Evolutionary conservation across 1,139 yeast species (phyloP).

Genomic region (Nakaseomyces sp.): DNA sequence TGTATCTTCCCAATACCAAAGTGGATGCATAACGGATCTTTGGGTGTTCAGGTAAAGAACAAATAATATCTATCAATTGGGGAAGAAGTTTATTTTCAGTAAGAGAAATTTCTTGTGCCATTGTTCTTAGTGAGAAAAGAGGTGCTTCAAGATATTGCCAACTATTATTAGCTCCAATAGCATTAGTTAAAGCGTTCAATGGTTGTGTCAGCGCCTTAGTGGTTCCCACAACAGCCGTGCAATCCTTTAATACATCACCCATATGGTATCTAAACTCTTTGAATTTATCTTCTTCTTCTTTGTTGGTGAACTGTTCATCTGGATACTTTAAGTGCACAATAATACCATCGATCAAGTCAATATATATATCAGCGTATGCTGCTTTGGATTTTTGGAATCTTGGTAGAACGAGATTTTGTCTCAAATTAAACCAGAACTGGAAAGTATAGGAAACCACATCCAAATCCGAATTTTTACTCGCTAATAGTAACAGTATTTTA

Average conservation of each 20-base stretch:
- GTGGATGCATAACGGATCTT: conserved; percentile 89
- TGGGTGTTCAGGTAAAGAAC: conserved; percentile 76
- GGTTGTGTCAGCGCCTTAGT: conserved; percentile 48
- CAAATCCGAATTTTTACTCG: conserved; percentile 45
- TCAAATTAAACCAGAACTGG: conserved; percentile 81
- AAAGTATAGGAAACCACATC: conserved; percentile 88
- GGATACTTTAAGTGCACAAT: conserved; percentile 76
- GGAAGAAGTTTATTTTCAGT: conserved; percentile 67
- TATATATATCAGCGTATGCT: conserved; percentile 52
- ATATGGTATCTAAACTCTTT: conserved; percentile 89
- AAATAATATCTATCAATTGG: conserved; percentile 42
- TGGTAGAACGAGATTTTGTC: conserved; percentile 58
- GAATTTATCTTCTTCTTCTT: conserved; percentile 85
- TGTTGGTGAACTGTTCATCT: conserved; percentile 32
- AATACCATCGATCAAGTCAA: conserved; percentile 56
- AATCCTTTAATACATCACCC: conserved; percentile 93
- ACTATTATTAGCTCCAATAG: conserved; percentile 16
- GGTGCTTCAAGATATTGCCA: conserved; percentile 95
- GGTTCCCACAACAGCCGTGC: conserved; percentile 85
- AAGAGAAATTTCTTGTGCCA: conserved; percentile 83
- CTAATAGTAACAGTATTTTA: conserved; percentile 46
- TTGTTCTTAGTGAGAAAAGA: conserved; percentile 78
- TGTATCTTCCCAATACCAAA: conserved; percentile 83
- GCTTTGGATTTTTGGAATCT: conserved; percentile 53
- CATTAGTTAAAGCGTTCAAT: conserved; percentile 25